Percentiles rank a stretch among this genome's conserved stretches.
Conservation (phyloP, 2,329 filamentous ascomycete species). For the Metarhizium anisopliae region DNA sequence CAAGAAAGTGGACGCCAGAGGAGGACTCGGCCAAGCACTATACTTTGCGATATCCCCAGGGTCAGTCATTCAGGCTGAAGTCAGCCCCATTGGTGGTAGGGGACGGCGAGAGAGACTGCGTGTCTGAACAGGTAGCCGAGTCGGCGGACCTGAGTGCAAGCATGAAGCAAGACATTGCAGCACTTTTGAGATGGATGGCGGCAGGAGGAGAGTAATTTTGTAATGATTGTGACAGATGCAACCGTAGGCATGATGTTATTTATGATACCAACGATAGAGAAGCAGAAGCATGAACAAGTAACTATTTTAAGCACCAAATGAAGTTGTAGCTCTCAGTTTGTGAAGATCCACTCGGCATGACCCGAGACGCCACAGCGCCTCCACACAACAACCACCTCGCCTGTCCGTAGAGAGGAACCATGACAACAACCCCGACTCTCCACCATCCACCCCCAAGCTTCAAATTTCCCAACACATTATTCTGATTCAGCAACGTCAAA, state of each 20-base stretch:
- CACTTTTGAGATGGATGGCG: conserved; percentile 48
- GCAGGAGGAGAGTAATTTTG: not conserved
- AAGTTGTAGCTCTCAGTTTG: too few relatives aligned
- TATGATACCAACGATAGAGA: not conserved
- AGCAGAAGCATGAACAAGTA: too few relatives aligned
- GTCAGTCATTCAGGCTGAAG: conserved; percentile 13
- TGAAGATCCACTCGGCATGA: not conserved
- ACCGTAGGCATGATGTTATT: not conserved
- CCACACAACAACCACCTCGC: not conserved
- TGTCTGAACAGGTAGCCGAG: conserved; percentile 18
- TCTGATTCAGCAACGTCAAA: not conserved
- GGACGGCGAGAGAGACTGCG: conserved; percentile 18
- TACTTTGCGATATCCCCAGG: conserved; percentile 2
- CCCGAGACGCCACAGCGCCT: not conserved
- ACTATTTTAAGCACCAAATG: too few relatives aligned
- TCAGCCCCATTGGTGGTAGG: conserved; percentile 37
- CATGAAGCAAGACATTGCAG: conserved; percentile 46
- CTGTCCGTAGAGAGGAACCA: too few relatives aligned
- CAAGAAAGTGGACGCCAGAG: conserved; percentile 25
- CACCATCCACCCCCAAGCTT: not conserved
- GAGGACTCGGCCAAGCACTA: conserved; percentile 24
- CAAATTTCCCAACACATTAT: not conserved
- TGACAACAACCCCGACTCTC: not conserved
- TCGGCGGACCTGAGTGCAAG: conserved; percentile 45
- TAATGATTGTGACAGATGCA: not conserved